Evolutionary conservation across 148 eudicot species (phyloP).

Genomic region (Cornus florida): DNA sequence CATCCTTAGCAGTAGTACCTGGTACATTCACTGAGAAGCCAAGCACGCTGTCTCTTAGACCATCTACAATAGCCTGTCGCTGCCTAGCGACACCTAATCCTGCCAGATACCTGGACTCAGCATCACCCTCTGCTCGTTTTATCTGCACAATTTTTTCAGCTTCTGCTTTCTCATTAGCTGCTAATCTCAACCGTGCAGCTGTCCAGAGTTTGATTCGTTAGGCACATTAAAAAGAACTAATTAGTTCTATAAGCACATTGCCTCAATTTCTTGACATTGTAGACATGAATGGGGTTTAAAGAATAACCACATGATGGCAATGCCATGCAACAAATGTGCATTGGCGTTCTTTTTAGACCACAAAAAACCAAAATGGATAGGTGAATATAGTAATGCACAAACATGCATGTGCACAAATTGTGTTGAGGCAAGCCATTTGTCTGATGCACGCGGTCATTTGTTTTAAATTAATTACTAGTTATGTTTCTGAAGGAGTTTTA

Average conservation of each 20-base stretch:
- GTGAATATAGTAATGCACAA: neutral
- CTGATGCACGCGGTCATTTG: neutral
- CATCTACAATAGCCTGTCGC: slow-evolving; percentile 44
- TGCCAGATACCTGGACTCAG: slow-evolving; percentile 42
- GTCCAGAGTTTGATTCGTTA: neutral
- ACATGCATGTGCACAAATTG: neutral
- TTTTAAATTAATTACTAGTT: neutral
- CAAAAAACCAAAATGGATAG: neutral
- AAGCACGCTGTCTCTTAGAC: slow-evolving; percentile 41
- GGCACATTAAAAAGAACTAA: neutral
- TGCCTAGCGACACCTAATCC: slow-evolving; percentile 47
- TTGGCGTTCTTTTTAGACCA: no score
- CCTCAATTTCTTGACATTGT: neutral
- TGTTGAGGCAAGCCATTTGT: neutral
- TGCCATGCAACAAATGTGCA: neutral
- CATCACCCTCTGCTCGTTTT: slow-evolving; percentile 42
- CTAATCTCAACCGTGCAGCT: slow-evolving; percentile 42
- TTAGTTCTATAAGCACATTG: neutral
- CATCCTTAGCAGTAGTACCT: slow-evolving; percentile 41
- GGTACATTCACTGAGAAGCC: slow-evolving; percentile 38
- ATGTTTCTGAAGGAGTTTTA: neutral
- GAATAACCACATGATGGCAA: neutral
- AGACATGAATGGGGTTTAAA: neutral
- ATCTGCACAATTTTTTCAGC: slow-evolving; percentile 44
- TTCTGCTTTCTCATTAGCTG: slow-evolving; percentile 43